Evolutionary conservation across 73 alveolate genomes (phyloP), one percentile per base, ranked within the genome.

Genomic region (Breviolum minutum): DNA sequence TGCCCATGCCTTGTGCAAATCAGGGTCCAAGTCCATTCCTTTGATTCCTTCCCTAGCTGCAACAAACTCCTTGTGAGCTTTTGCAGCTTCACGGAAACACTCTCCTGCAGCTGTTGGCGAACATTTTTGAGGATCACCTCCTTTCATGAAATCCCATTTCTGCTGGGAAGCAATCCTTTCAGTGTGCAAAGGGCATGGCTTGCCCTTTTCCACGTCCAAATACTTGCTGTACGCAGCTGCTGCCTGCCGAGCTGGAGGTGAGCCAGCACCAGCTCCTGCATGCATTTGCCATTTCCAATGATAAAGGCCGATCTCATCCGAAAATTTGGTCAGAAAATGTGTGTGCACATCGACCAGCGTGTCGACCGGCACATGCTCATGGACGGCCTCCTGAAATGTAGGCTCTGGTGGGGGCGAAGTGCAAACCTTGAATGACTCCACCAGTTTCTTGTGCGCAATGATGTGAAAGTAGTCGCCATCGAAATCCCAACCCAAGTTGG

Each of bases 181-280:
- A 0, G 30, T 0, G 2, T 16, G 62, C 22, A 14, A 26, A 29
- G 96, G 87, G 73, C 86, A 68, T 22, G 87, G 96, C 96, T 89
- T 89, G 30, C 96, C 96, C 87, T 89, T 89, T 27, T 89, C 96
- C 87, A 89, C 96, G 71, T 89, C 96, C 96, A 89, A 48, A 19
- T 76, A 89, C 61, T 89, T 68, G 26, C 74, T 32, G 30, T 89
- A 89, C 19, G 71, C 87, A 8, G 74, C 87, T 24, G 96, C 96
- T 26, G 66, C 48, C 76, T 24, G 77, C n/a, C 93, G 20, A 6
- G 76, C 93, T 62, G 17, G 30, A 7, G 12, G 27, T 16, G 77
- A 84, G 11, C 60, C 17, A 12, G 93, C 93, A 54, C 93, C 93
- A 13, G 9, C 29, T 60, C 93, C 93, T 16, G 93, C 93, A 6